Evolutionary conservation across 768 basidiomycete genomes (phyloP).

Genomic region (Phylloporus sp.): DNA sequence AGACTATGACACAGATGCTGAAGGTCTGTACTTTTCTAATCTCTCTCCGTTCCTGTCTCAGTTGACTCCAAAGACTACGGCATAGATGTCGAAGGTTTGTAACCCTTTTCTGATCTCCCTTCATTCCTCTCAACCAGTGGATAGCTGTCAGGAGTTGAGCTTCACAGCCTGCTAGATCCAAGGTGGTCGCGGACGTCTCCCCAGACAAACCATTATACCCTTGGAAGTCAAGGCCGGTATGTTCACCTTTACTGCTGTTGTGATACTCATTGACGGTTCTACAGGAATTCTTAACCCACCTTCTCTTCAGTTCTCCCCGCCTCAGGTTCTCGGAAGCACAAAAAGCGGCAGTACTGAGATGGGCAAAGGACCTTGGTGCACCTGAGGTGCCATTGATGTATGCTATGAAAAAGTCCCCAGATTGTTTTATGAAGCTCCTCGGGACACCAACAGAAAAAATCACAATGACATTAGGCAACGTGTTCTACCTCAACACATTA

Average conservation of each 20-base stretch:
- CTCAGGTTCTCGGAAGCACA: conserved; percentile 30
- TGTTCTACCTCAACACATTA: conserved; percentile 28
- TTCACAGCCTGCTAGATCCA: not conserved
- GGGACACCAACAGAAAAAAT: conserved; percentile 24
- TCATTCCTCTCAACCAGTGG: not conserved
- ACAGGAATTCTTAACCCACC: conserved; percentile 29
- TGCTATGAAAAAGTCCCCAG: conserved; percentile 17
- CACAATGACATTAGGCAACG: conserved; percentile 14
- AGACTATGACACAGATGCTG: not conserved
- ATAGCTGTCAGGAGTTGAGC: not conserved
- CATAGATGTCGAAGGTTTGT: not conserved
- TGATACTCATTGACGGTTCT: not conserved
- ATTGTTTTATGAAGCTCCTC: conserved; percentile 13
- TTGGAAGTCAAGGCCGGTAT: not conserved
- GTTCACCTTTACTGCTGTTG: not conserved
- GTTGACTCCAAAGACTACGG: not conserved
- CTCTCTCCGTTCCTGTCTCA: not conserved
- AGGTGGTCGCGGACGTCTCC: not conserved
- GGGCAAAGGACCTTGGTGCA: conserved; percentile 28
- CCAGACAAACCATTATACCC: not conserved
- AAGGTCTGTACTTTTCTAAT: not conserved
- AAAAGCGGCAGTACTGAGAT: conserved; percentile 25
- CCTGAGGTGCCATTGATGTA: conserved; percentile 26
- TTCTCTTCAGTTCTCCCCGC: conserved; percentile 31
- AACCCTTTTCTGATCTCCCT: not conserved